Evolutionary conservation across 1,284 basidiomycete species (phyloP).

Genomic region (Agaricales sp.): DNA sequence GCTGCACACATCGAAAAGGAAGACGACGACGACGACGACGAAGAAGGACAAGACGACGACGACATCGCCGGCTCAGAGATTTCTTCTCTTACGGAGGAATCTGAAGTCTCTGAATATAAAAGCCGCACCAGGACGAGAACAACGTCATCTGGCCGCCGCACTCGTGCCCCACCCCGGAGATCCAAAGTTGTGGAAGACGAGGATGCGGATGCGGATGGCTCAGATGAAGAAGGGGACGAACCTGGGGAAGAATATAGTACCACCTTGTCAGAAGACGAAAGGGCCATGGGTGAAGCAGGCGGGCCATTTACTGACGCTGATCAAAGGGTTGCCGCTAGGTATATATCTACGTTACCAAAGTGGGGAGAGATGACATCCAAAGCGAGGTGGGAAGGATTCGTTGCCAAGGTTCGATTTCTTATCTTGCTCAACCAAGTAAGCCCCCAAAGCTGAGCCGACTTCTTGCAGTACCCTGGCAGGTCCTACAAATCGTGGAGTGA

Average conservation of each 20-base stretch:
- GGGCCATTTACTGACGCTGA: slow-evolving; percentile 45
- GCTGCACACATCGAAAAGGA: slow-evolving; percentile 25
- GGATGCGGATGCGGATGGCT: slow-evolving; percentile 18
- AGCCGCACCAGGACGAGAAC: neutral
- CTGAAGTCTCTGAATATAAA: neutral
- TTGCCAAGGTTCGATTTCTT: slow-evolving; percentile 34
- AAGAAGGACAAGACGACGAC: slow-evolving; percentile 18
- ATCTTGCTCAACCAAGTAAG: too few species aligned
- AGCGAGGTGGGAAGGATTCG: slow-evolving; percentile 44
- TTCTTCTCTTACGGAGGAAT: neutral
- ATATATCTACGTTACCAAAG: slow-evolving; percentile 36
- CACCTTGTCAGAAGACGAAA: slow-evolving; percentile 25
- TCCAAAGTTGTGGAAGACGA: slow-evolving; percentile 15
- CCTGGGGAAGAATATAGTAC: slow-evolving; percentile 10
- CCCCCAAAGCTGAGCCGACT: too few species aligned
- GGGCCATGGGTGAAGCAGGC: slow-evolving; percentile 41
- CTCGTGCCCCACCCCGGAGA: slow-evolving; percentile 1
- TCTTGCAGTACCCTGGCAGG: slow-evolving; percentile 35
- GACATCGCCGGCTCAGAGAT: neutral
- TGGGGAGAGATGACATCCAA: slow-evolving; percentile 31
- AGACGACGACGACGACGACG: slow-evolving; percentile 14
- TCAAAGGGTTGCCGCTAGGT: slow-evolving; percentile 42
- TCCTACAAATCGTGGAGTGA: slow-evolving; percentile 49
- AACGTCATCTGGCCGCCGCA: neutral
- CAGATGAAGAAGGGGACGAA: slow-evolving; percentile 21